Evolutionary conservation across 2,329 filamentous ascomycete species (phyloP), one percentile per base, ranked within the genome.

Genomic region (Elsinoe necatrix): DNA sequence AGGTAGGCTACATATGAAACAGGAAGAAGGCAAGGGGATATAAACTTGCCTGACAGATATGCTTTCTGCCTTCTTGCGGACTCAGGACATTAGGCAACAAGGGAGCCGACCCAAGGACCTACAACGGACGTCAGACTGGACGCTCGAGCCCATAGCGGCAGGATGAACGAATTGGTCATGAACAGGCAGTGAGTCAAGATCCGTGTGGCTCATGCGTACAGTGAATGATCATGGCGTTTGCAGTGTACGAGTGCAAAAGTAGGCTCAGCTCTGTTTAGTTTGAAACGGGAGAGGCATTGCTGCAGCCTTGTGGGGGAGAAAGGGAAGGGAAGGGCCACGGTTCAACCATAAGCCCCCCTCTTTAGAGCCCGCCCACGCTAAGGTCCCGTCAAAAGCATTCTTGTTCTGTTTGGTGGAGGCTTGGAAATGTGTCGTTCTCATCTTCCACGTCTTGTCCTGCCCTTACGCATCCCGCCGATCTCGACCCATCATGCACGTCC

Each of bases 31-130:
- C 45, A 39, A 39, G 31, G 29, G 25, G 48, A 39, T 39, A 52
- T 52, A 39, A 37, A 52, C 29, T 34, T 52, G 48, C 48, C 48
- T 52, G 48, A 52, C 48, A 52, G 48, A 34, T 34, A 52, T 52
- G 29, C 48, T 52, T 52, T 35, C 34, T 52, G 29, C 48, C 34
- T 52, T 52, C 9, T 39, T 21, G 20, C 18, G 20, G 18, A 21
- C 48, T 52, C 31, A 52, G 18, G 48, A 50, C 34, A 52, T 20
- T 52, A 52, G 48, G 48, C 48, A 52, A 35, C 48, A 39, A 52
- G 48, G 48, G 48, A 52, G 48, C 29, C 48, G 31, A 25, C 34
- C 34, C 48, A 52, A 14, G 29, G 20, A 16, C 12, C 25, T 18
- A 29, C 25, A 34, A 50, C 45, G 29, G 48, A 52, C 48, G 48